These are phyloP conservation scores for Chaetomium globosum DNA, from an alignment of 2,329 filamentous ascomycete genomes.

Conservation along the genomic window DNA sequence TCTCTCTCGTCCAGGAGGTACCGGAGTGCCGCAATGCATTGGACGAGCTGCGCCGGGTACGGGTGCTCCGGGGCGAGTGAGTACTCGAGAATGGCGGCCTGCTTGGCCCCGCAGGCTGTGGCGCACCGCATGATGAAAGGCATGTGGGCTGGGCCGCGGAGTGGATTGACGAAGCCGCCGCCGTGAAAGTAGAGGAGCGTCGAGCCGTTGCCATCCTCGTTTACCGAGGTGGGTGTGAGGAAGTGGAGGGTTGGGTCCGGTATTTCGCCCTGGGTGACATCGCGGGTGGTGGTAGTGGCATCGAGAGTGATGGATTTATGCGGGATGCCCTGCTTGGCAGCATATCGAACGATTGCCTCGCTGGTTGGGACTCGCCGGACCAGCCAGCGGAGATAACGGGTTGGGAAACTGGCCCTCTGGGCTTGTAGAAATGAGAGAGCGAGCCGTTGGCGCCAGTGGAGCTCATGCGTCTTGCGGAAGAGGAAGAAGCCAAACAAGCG, in stretches of 20 bases:
- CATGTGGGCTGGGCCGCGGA: constrained; percentile 28
- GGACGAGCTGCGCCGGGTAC: constrained; percentile 35
- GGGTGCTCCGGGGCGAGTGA: constrained; percentile 32
- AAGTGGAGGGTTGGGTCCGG: constrained; percentile 29
- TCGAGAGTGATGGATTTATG: constrained; percentile 10
- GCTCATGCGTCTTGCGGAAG: constrained; percentile 8
- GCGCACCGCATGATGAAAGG: constrained; percentile 30
- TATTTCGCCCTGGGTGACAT: neutral
- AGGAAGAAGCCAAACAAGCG: constrained; percentile 14
- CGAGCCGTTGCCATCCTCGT: constrained; percentile 2
- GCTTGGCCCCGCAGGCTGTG: constrained; percentile 20
- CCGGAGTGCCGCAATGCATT: constrained; percentile 27
- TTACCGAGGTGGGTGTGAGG: constrained; percentile 22
- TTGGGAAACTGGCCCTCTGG: constrained; percentile 22
- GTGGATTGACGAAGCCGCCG: constrained; percentile 36
- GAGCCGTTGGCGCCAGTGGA: constrained; percentile 29
- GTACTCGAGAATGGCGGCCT: constrained; percentile 34
- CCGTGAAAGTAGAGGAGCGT: constrained; percentile 36
- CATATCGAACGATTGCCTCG: constrained; percentile 16
- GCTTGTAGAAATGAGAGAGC: constrained; percentile 24
- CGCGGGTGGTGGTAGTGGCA: neutral
- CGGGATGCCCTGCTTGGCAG: constrained; percentile 7
- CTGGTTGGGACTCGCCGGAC: constrained; percentile 21
- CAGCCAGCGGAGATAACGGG: constrained; percentile 17
- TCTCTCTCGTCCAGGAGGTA: constrained; percentile 26